phyloP scores from a whole-genome alignment of 176 grass and related monocot genomes.

The Ensete ventricosum region DNA sequence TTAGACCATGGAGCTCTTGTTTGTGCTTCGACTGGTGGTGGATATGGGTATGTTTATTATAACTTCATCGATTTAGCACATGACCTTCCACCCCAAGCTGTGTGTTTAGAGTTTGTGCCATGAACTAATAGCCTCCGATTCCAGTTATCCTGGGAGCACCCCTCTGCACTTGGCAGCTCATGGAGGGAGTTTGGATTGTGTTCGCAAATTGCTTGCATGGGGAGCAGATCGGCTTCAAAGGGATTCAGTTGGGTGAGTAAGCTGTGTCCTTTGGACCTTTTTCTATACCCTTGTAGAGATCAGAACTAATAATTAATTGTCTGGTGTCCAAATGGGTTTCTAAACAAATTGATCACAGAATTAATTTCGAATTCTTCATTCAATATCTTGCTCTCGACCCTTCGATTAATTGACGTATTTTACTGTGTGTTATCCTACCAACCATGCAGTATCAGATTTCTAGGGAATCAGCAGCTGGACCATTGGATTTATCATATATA shows the following conservation, averaged over 20 bases:
- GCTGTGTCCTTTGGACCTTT: not conserved
- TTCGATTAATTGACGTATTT: too few species aligned
- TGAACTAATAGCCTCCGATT: constrained; percentile 13
- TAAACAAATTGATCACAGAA: not conserved
- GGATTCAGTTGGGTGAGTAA: constrained; percentile 72
- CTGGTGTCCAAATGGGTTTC: not conserved
- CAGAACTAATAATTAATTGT: not conserved
- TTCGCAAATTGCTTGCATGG: constrained; percentile 90
- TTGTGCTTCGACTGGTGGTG: constrained; percentile 57
- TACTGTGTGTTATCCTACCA: too few species aligned
- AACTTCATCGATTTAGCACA: not conserved
- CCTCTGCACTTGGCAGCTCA: constrained; percentile 87
- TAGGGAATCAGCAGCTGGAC: too few species aligned
- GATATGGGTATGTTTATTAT: constrained; percentile 52
- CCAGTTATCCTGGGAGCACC: constrained; percentile 75
- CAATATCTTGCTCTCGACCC: too few species aligned
- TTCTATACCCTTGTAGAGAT: not conserved
- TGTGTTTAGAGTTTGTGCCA: not conserved
- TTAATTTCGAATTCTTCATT: too few species aligned
- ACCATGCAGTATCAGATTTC: too few species aligned
- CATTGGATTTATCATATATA: too few species aligned
- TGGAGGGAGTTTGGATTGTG: constrained; percentile 83
- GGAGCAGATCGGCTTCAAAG: constrained; percentile 92
- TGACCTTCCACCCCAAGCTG: too few species aligned
- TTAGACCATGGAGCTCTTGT: constrained; percentile 78